phyloP scores from a whole-genome alignment of 202 grass and related monocot species.

The Setaria viridis region DNA sequence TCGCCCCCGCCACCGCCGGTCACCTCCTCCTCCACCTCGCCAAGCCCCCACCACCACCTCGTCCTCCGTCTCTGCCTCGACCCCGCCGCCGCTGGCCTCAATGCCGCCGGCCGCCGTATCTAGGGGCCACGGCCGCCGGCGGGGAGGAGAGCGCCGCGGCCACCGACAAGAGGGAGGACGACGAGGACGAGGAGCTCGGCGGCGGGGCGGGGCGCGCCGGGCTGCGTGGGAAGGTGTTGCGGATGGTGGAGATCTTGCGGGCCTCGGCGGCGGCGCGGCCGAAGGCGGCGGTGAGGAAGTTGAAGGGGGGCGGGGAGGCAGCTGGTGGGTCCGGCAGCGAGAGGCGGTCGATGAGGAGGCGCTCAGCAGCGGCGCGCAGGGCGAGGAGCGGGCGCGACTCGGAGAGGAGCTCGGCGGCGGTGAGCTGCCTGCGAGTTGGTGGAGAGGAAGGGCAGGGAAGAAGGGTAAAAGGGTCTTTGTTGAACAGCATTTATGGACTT shows the following conservation, averaged over 20 bases:
- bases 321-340: conserved; percentile 56
- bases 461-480: too few relatives aligned
- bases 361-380: conserved; percentile 66
- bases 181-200: conserved; percentile 60
- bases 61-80: too few relatives aligned
- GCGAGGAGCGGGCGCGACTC: conserved; percentile 77
- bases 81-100: too few relatives aligned
- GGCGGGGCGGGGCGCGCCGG: conserved; percentile 52
- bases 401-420: conserved; percentile 95
- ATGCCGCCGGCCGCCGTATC: too few relatives aligned
- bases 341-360: conserved; percentile 88
- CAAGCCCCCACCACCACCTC: too few relatives aligned
- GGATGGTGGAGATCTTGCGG: conserved; percentile 86
- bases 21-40: too few relatives aligned
- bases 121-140: too few relatives aligned
- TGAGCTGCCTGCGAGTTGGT: conserved; percentile 43
- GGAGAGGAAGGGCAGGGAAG: too few relatives aligned
- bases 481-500: too few relatives aligned
- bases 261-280: conserved; percentile 75
- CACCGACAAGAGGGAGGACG: too few relatives aligned
- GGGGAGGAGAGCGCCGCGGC: too few relatives aligned
- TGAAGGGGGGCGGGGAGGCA: conserved; percentile 54
- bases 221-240: conserved; percentile 64
- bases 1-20: too few relatives aligned
- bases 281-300: conserved; percentile 72